Percentiles rank a stretch among this genome's conserved stretches.
Conservation (phyloP, 495 filamentous ascomycete species). For the Penicillium samsonianum region DNA sequence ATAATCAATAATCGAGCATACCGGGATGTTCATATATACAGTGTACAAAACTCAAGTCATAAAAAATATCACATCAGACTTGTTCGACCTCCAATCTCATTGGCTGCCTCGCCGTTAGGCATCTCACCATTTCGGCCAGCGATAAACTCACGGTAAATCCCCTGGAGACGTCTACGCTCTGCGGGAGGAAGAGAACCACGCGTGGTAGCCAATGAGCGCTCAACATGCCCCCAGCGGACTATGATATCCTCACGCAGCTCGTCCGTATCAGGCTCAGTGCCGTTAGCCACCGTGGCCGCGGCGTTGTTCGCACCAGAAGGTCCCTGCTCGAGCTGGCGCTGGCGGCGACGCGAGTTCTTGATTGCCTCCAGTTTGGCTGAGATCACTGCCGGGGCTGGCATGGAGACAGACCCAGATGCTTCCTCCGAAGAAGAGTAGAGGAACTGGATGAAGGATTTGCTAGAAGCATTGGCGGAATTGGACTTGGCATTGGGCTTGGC, state of each 20-base stretch:
- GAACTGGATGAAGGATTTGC: conserved; percentile 72
- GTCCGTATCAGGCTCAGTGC: conserved; percentile 27
- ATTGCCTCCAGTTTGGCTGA: conserved; percentile 72
- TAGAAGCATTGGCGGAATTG: conserved; percentile 41
- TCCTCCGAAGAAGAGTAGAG: conserved; percentile 67
- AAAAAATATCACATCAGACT: conserved; percentile 75
- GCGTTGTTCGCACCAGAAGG: conserved; percentile 25
- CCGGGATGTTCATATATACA: conserved; percentile 24
- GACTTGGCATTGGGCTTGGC: conserved; percentile 40
- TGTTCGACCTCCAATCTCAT: conserved; percentile 86
- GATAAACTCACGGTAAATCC: conserved; percentile 91
- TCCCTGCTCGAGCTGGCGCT: conserved; percentile 54
- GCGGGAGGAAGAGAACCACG: conserved; percentile 76
- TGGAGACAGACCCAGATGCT: conserved; percentile 42
- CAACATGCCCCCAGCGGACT: conserved; percentile 84
- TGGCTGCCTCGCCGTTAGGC: conserved; percentile 84
- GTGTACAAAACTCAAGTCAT: conserved; percentile 13
- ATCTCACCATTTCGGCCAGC: conserved; percentile 90
- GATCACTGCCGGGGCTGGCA: conserved; percentile 68
- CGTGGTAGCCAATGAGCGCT: conserved; percentile 73
- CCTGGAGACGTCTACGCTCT: conserved; percentile 70
- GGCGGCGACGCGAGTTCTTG: conserved; percentile 64
- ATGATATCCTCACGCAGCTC: conserved; percentile 66
- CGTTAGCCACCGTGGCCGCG: conserved; percentile 30
- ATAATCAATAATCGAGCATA: conserved; percentile 5